phyloP scores from a whole-genome alignment of 2,329 filamentous ascomycete genomes.

The Phyllosticta ampelicida region DNA sequence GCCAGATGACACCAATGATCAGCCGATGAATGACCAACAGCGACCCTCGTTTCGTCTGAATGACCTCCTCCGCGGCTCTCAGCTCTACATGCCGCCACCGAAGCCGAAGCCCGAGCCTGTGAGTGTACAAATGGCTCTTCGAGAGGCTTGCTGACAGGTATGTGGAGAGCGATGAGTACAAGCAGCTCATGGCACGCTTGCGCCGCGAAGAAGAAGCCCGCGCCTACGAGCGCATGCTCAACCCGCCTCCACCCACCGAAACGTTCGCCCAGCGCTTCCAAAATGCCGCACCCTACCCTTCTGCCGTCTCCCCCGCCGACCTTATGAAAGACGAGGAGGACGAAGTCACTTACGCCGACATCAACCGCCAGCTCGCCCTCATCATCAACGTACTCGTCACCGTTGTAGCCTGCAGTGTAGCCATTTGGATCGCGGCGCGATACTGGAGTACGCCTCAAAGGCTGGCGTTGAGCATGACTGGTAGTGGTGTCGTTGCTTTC shows the following conservation, averaged over 20 bases:
- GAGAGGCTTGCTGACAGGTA: not conserved
- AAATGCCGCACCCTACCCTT: conserved; percentile 23
- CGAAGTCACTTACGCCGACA: conserved; percentile 57
- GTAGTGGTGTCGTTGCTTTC: conserved; percentile 57
- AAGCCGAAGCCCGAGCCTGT: conserved; percentile 64
- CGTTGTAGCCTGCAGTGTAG: conserved; percentile 65
- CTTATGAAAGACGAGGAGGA: conserved; percentile 40
- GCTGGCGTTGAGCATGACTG: conserved; percentile 59
- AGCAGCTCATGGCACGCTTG: conserved; percentile 75
- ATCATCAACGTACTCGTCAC: conserved; percentile 87
- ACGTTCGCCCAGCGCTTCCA: conserved; percentile 52
- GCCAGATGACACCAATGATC: not conserved
- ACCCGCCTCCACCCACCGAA: conserved; percentile 46
- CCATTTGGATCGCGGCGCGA: conserved; percentile 65
- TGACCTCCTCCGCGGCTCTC: conserved; percentile 58
- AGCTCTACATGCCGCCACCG: conserved; percentile 68
- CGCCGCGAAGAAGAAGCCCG: conserved; percentile 73
- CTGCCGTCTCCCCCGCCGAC: conserved; percentile 31
- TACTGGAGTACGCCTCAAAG: conserved; percentile 66
- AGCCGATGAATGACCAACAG: conserved; percentile 16
- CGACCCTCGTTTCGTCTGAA: conserved; percentile 40
- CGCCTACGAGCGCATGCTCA: conserved; percentile 71
- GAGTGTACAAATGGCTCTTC: conserved; percentile 20
- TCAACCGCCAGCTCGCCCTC: conserved; percentile 71
- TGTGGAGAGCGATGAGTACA: conserved; percentile 64